Conservation (phyloP, 768 basidiomycete species). For the Lentinula boryana region DNA sequence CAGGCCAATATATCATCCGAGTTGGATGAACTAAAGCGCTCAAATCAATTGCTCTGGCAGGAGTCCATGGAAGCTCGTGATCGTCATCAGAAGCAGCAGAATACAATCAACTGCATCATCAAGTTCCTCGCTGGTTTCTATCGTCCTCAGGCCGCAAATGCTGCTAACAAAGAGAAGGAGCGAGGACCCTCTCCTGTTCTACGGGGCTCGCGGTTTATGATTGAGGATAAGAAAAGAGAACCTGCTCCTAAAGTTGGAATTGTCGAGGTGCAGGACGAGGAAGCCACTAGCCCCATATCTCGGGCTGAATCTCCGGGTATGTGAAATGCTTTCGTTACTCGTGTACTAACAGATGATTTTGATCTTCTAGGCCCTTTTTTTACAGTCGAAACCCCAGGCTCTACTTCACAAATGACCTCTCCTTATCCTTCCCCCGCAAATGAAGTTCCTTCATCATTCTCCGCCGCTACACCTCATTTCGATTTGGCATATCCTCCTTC, state of each 20-base stretch:
- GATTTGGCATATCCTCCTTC: conserved; percentile 4
- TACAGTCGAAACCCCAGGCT: conserved; percentile 40
- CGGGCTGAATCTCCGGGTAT: conserved; percentile 6
- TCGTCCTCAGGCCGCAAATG: conserved; percentile 41
- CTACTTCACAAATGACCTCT: conserved; percentile 18
- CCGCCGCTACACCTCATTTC: conserved; percentile 4
- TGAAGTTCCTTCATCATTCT: conserved; percentile 18
- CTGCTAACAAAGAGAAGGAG: conserved; percentile 28
- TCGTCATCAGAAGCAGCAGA: conserved; percentile 87
- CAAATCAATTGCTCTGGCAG: conserved; percentile 90
- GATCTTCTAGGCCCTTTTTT: conserved; percentile 30
- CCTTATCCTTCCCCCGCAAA: conserved; percentile 30
- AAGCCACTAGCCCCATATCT: conserved; percentile 14
- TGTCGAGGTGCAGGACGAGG: conserved; percentile 36
- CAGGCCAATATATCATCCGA: conserved; percentile 90
- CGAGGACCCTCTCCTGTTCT: conserved; percentile 32
- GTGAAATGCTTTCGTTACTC: conserved; percentile 8
- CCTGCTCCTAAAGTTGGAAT: conserved; percentile 30
- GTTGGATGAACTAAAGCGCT: conserved; percentile 79
- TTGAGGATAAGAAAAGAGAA: conserved; percentile 42
- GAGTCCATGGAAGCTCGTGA: conserved; percentile 76
- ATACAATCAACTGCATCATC: conserved; percentile 93
- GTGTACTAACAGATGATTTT: conserved; percentile 1
- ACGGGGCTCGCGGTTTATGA: conserved; percentile 59
- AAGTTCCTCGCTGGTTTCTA: conserved; percentile 94